Conservation (phyloP, 2,329 filamentous ascomycete species). For the Verticillium alfalfae region DNA sequence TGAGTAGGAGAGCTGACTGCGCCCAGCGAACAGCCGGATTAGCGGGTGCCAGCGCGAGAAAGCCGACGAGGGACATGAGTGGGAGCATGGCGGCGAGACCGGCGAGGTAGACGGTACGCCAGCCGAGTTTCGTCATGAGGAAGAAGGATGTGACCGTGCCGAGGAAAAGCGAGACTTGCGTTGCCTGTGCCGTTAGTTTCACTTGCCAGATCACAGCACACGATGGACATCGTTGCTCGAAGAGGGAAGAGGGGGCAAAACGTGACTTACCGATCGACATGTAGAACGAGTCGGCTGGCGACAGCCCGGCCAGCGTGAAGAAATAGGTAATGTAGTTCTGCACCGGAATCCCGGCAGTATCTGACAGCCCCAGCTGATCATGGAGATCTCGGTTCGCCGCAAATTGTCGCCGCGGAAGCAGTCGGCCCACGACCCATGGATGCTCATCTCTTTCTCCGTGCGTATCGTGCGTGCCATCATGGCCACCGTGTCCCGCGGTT, state of each 20-base stretch:
- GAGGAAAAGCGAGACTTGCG: constrained; percentile 36
- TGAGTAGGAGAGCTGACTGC: constrained; percentile 30
- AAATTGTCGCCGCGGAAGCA: constrained; percentile 42
- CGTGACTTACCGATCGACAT: not conserved
- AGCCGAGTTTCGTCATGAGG: constrained; percentile 33
- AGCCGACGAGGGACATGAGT: constrained; percentile 34
- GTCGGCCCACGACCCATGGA: constrained; percentile 34
- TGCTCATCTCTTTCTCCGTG: constrained; percentile 32
- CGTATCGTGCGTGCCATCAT: constrained; percentile 39
- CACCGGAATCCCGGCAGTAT: constrained; percentile 21
- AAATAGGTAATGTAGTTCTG: constrained; percentile 1
- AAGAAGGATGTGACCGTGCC: constrained; percentile 37
- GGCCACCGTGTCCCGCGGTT: constrained; percentile 29
- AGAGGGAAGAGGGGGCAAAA: not conserved
- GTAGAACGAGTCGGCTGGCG: not conserved
- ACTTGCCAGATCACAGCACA: not conserved
- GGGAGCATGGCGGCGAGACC: constrained; percentile 29
- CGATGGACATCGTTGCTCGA: not conserved
- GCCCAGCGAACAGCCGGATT: constrained; percentile 29
- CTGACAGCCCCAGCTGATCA: constrained; percentile 33
- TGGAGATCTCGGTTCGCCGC: constrained; percentile 38
- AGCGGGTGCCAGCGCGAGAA: constrained; percentile 35
- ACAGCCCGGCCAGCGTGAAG: not conserved
- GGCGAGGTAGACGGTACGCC: constrained; percentile 33
- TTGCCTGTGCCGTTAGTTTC: constrained; percentile 23